phyloP scores from a whole-genome alignment of 2,329 filamentous ascomycete genomes.

The Cladosporium sp. region DNA sequence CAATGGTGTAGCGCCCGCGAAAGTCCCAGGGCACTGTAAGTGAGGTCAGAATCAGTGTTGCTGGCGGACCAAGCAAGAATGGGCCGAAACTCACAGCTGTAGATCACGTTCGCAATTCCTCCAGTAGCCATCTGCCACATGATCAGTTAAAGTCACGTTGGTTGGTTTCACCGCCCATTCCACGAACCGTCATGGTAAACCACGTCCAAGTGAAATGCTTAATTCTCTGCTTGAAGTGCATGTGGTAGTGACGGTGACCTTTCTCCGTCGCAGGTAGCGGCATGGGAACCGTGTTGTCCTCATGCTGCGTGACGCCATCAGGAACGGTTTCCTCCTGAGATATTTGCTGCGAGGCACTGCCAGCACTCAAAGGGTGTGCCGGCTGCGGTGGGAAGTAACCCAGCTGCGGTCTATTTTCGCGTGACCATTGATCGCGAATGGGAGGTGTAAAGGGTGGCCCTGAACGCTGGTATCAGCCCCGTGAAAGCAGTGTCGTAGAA shows the following conservation, averaged over 20 bases:
- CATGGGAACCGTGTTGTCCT: no score
- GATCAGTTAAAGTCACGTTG: background rate
- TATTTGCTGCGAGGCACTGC: background rate
- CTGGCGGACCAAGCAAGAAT: background rate
- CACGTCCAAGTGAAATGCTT: constrained; percentile 69
- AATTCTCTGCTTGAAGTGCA: constrained; percentile 48
- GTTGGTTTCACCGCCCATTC: no score
- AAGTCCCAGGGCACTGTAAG: constrained; percentile 37
- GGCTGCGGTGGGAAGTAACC: constrained; percentile 7
- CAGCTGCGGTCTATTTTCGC: background rate
- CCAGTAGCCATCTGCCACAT: constrained; percentile 58
- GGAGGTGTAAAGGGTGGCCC: constrained; percentile 5
- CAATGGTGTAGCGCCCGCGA: constrained; percentile 41
- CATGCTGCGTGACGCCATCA: background rate
- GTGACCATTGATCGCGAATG: background rate
- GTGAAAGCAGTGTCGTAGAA: no score
- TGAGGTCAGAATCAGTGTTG: background rate
- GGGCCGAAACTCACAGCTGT: constrained; percentile 41
- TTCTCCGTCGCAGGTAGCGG: background rate
- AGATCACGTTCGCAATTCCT: constrained; percentile 50
- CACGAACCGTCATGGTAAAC: constrained; percentile 56
- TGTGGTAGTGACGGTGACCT: background rate
- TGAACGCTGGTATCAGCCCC: background rate
- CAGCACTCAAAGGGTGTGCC: background rate
- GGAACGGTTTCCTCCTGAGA: background rate